A percentile compares a stretch with the other conserved stretches of the same genome.
These are phyloP conservation scores for Graphium sp. DNA, from an alignment of 2,329 filamentous ascomycete genomes.

Conservation along the genomic window DNA sequence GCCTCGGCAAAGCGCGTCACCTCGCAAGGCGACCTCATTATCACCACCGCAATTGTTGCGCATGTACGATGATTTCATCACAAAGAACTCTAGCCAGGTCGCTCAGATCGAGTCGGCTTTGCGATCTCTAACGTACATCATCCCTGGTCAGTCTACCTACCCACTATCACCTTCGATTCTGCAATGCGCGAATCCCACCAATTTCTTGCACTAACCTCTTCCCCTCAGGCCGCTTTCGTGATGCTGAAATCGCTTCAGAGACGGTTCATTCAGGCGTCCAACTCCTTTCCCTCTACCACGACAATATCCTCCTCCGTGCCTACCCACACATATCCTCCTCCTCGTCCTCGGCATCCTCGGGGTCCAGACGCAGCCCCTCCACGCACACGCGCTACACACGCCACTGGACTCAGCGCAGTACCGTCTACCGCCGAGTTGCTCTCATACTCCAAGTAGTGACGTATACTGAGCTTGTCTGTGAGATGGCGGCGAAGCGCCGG, in stretches of 20 bases:
- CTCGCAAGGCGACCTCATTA: too few species aligned
- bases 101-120: constrained; percentile 90
- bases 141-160: constrained; percentile 45
- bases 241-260: constrained; percentile 90
- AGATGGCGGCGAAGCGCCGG: constrained; percentile 84
- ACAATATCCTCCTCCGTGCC: constrained; percentile 57
- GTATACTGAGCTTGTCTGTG: constrained; percentile 91
- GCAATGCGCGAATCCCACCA: too few species aligned
- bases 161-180: background rate
- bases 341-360: constrained; percentile 1
- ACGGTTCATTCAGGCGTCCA: constrained; percentile 80
- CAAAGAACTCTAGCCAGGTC: constrained; percentile 84
- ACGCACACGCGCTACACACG: constrained; percentile 48
- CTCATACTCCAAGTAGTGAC: constrained; percentile 76
- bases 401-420: constrained; percentile 45
- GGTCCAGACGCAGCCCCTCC: background rate
- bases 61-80: constrained; percentile 79
- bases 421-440: constrained; percentile 66
- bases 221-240: constrained; percentile 55
- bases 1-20: too few species aligned
- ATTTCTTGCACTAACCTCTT: background rate
- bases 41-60: constrained; percentile 49
- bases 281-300: constrained; percentile 83
- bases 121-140: constrained; percentile 86
- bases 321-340: constrained; percentile 31